Base-by-base conservation (phyloP, 768 basidiomycete species). In the Lentinula boryana region DNA sequence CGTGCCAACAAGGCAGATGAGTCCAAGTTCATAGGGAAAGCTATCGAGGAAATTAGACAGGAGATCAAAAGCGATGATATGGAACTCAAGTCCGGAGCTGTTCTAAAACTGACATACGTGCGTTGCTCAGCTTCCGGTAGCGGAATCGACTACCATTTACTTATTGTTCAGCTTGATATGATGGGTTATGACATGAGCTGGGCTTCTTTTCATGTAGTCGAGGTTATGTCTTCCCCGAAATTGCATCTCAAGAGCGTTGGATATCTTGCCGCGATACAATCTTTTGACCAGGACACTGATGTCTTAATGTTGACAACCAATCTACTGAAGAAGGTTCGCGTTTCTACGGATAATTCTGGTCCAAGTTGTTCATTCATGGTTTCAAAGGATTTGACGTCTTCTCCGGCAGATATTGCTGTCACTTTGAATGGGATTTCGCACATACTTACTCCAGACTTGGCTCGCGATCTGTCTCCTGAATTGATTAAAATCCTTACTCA, bases 241-340 rank as follows among this genome's bases (percentile, higher is more conserved):
- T 84, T 88, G 65, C 95, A 98, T 74, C 80, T 98, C 65, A 99
- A 99, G 79, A 87, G 85, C 31, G 88, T 98, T 53, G 97, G 97
- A 12, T 98, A 99, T 73, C 88, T 99, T 23, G 97, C 91, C 1
- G 95, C 97, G 3, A 74, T 84, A 44, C 87, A 95, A 74, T 95
- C 95, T 0, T 99, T 98, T 72, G 82, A 87, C 48, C 85, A 93
- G 66, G 93, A 96, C 61, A 98, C 97, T 1, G 97, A 98, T 67
- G 96, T 98, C 23, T 85, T 98, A 21, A 97, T 99, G 83, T 82
- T 98, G 51, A 97, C 96, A 3, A 97, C 96, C 9, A 99, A 99
- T 74, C 77, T 93, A 33, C 75, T 96, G 64, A 96, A 96, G 80
- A 97, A 97, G 84, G 94, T 91, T 43, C 55, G 61, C 62, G 84